A percentile compares a stretch with the other conserved stretches of the same genome.
phyloP scores from a whole-genome alignment of 176 grass and related monocot species.

The Thalia dealbata region DNA sequence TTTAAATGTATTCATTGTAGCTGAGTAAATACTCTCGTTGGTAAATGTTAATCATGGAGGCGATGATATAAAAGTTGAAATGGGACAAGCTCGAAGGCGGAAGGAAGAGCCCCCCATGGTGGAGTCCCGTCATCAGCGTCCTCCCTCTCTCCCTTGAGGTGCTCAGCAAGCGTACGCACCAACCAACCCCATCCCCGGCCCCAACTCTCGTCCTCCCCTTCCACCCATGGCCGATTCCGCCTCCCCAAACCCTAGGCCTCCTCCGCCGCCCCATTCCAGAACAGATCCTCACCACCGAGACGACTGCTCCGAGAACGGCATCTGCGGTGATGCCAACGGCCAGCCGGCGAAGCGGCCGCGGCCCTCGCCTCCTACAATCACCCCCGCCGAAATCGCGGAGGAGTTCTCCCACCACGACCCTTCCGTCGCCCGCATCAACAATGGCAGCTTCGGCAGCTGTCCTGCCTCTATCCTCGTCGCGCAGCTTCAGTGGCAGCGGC shows the following conservation, averaged over 20 bases:
- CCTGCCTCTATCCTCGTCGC: conserved; percentile 58
- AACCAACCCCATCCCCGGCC: background rate
- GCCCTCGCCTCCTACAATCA: conserved; percentile 14
- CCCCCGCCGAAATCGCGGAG: conserved; percentile 33
- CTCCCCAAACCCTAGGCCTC: background rate
- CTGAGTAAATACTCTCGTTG: too few species aligned
- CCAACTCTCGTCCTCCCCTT: background rate
- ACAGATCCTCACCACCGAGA: background rate
- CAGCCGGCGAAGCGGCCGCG: conserved; percentile 10
- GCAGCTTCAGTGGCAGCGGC: conserved; percentile 50
- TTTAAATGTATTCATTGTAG: too few species aligned
- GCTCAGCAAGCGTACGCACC: too few species aligned
- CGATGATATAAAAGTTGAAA: too few species aligned
- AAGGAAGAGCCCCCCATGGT: background rate
- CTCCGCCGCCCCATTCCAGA: background rate
- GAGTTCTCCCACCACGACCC: conserved; percentile 85
- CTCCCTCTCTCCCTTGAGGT: too few species aligned
- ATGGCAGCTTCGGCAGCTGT: conserved; percentile 93
- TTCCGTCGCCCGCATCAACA: conserved; percentile 63
- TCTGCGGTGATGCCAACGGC: background rate
- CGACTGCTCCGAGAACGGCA: background rate
- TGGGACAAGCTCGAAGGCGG: too few species aligned
- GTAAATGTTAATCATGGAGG: too few species aligned
- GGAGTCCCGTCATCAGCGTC: background rate
- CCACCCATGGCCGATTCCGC: background rate